phyloP scores from a whole-genome alignment of 176 grass and related monocot species.

The Oryza meridionalis region DNA sequence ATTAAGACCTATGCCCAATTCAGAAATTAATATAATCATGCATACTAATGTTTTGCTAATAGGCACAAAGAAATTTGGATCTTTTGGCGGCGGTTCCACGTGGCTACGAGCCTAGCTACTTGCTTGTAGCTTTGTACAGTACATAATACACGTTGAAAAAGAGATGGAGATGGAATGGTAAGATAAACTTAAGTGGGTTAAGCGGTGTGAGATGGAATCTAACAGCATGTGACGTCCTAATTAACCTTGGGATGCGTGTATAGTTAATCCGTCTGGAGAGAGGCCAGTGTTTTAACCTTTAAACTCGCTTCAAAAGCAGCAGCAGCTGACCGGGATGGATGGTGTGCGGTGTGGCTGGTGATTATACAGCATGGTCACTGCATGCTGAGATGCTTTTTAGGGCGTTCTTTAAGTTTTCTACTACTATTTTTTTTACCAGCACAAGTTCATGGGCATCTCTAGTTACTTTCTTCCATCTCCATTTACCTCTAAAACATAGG shows the following conservation, averaged over 20 bases:
- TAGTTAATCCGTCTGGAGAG: neutral
- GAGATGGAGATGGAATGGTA: neutral
- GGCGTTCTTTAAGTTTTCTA: neutral
- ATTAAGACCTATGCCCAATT: too few species aligned
- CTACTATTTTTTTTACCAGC: neutral
- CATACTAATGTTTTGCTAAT: too few species aligned
- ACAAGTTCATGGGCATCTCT: neutral
- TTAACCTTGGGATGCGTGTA: slow-evolving; percentile 35
- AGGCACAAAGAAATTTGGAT: neutral
- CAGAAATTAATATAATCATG: too few species aligned
- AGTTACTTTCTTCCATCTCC: slow-evolving; percentile 2
- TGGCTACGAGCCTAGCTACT: slow-evolving; percentile 21
- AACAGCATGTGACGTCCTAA: slow-evolving; percentile 25
- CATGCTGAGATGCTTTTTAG: slow-evolving; percentile 35
- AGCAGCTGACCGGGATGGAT: neutral
- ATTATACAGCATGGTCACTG: neutral
- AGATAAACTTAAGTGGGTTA: neutral
- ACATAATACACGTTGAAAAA: slow-evolving; percentile 5
- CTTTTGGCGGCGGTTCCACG: slow-evolving; percentile 4
- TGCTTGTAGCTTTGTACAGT: slow-evolving; percentile 19
- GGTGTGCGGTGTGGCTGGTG: neutral
- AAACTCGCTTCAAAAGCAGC: slow-evolving; percentile 28
- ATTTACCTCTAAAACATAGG: neutral
- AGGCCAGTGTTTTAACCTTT: slow-evolving; percentile 20
- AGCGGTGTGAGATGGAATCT: slow-evolving; percentile 40